Evolutionary conservation across 2,329 filamentous ascomycete genomes (phyloP), one percentile per base, ranked within the genome.

Genomic region (Cladosporium sp.): DNA sequence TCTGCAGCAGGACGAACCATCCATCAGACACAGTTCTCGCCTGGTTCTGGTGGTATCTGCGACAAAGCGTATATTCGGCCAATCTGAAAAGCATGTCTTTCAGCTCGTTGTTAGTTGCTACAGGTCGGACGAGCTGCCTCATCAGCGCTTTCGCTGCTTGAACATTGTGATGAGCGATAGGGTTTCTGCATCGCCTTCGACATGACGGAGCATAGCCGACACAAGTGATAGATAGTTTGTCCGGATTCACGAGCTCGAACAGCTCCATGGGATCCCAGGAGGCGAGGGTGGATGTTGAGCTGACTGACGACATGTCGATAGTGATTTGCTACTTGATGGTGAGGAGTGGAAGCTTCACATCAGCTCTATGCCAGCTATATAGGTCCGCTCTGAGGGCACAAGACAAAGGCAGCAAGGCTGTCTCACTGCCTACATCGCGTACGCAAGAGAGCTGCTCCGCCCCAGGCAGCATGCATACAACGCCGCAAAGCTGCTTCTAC

Each of bases 341-440:
- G 47, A 50, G 17, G n/a, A 14, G 28, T 17, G 19, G 38, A 9
- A 7, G 22, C 8, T 17, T 19, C 9, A 3, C 9, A 25, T 19
- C n/a, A 3, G n/a, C 20, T 28, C 3, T 6, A 28, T 45, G 51
- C 9, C 37, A 30, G 11, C 30, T 5, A 22, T 42, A 20, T 55
- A 55, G 25, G 51, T 55, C 43, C 17, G n/a, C 2, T 3, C 8
- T 5, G 5, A 15, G 25, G 39, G 0, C 9, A 14, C 22, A 4
- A 4, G 17, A 34, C 38, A 30, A 25, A 43, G 39, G 39, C 39
- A 43, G 3, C 51, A 43, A 15, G 22, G 39, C 51, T 43, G 38
- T 55, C n/a, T n/a, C 51, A 55, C 51, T 45, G 39, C 51, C 51
- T n/a, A 22, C 38, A 19, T 55, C 38, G 51, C 51, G 22, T 55